A percentile compares a stretch with the other conserved stretches of the same genome.
phyloP scores from a whole-genome alignment of 495 filamentous ascomycete species.

The Xylaria flabelliformis region DNA sequence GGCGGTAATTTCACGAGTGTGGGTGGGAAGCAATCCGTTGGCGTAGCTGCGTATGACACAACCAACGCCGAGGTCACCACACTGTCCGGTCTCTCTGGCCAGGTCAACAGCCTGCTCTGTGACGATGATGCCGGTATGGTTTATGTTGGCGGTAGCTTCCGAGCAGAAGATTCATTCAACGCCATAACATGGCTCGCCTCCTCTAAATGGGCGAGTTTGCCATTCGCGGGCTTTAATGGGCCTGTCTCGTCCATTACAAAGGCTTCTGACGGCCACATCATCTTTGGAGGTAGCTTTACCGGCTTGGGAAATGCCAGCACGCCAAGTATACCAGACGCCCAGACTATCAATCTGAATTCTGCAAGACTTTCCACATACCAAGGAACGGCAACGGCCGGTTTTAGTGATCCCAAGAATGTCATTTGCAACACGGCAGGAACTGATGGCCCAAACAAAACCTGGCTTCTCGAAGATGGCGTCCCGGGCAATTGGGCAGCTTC shows the following conservation, averaged over 20 bases:
- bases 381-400: constrained; percentile 66
- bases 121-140: constrained; percentile 83
- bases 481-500: constrained; percentile 85
- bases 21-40: constrained; percentile 73
- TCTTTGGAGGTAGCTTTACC: constrained; percentile 92
- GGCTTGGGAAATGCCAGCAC: constrained; percentile 82
- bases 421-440: constrained; percentile 74
- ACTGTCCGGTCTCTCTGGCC: constrained; percentile 78
- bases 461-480: constrained; percentile 80
- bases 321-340: constrained; percentile 63
- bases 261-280: constrained; percentile 77
- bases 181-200: constrained; percentile 81
- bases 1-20: constrained; percentile 98
- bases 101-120: constrained; percentile 81
- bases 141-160: constrained; percentile 89
- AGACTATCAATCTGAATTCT: constrained; percentile 82
- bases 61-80: constrained; percentile 69
- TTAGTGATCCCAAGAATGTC: constrained; percentile 80
- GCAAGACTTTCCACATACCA: constrained; percentile 73
- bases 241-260: constrained; percentile 87
- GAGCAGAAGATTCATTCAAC: constrained; percentile 79
- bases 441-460: constrained; percentile 75
- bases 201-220: constrained; percentile 80
- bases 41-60: constrained; percentile 81
- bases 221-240: constrained; percentile 94